Evolutionary conservation across 768 basidiomycete genomes (phyloP).

Genomic region (Auricularia sp.): DNA sequence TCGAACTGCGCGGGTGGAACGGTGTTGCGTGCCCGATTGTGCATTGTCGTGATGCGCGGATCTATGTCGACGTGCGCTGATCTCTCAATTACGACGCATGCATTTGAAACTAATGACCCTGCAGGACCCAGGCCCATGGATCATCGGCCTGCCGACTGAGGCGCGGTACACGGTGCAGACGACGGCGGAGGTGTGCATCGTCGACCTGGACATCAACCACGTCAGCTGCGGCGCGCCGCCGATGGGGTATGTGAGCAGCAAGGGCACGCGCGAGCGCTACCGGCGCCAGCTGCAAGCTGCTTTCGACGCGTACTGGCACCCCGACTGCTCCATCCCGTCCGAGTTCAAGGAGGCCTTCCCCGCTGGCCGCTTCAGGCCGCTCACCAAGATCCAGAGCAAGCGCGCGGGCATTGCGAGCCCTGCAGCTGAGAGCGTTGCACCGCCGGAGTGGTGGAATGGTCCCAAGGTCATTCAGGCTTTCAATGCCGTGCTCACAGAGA

Average conservation of each 20-base stretch:
- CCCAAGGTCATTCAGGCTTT: conserved; percentile 86
- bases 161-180: conserved; percentile 69
- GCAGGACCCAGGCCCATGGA: conserved; percentile 88
- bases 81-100: neutral
- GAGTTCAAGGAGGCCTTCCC: conserved; percentile 96
- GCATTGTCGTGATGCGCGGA: conserved; percentile 82
- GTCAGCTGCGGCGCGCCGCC: conserved; percentile 70
- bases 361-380: conserved; percentile 79
- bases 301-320: conserved; percentile 80
- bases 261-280: conserved; percentile 74
- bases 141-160: conserved; percentile 82
- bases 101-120: neutral
- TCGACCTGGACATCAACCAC: conserved; percentile 60
- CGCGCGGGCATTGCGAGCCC: conserved; percentile 67
- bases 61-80: conserved; percentile 58
- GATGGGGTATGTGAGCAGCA: conserved; percentile 59
- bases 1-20: conserved; percentile 88
- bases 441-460: conserved; percentile 92
- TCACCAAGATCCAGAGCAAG: conserved; percentile 85
- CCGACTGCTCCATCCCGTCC: conserved; percentile 78
- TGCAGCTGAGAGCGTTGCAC: conserved; percentile 81
- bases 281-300: conserved; percentile 62
- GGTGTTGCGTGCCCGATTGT: conserved; percentile 77
- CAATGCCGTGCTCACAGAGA: conserved; percentile 77
- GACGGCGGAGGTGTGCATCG: conserved; percentile 73